Percentiles rank a stretch among this genome's conserved stretches.
These are phyloP conservation scores for Morella rubra DNA, from an alignment of 306 rosid species.

Conservation along the genomic window DNA sequence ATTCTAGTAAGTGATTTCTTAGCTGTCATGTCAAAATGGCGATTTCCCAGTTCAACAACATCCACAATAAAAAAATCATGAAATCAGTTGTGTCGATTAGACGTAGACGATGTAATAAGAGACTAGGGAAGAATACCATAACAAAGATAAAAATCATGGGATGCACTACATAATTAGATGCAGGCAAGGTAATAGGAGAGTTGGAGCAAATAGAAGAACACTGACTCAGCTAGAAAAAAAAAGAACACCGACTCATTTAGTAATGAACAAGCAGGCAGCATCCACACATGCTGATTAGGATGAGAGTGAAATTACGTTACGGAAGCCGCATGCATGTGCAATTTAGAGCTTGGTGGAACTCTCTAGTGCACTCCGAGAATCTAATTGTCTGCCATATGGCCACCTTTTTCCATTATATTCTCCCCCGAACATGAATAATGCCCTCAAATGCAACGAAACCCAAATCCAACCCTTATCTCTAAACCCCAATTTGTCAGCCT, in stretches of 20 bases:
- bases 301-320: not conserved
- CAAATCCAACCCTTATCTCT: not conserved
- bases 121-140: not conserved
- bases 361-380: not conserved
- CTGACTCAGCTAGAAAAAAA: no score
- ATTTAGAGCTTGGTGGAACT: slow-evolving; percentile 1
- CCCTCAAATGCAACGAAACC: not conserved
- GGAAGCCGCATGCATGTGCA: not conserved
- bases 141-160: not conserved
- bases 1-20: not conserved
- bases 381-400: not conserved
- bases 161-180: no score
- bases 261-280: not conserved
- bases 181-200: not conserved
- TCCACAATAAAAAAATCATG: not conserved
- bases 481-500: not conserved
- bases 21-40: not conserved
- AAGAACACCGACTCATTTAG: not conserved
- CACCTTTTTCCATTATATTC: not conserved
- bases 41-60: not conserved
- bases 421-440: not conserved
- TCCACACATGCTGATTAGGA: not conserved
- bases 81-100: not conserved
- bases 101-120: not conserved
- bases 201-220: not conserved